Evolutionary conservation across 495 filamentous ascomycete species (phyloP).

Genomic region (Penicillium samsonianum): DNA sequence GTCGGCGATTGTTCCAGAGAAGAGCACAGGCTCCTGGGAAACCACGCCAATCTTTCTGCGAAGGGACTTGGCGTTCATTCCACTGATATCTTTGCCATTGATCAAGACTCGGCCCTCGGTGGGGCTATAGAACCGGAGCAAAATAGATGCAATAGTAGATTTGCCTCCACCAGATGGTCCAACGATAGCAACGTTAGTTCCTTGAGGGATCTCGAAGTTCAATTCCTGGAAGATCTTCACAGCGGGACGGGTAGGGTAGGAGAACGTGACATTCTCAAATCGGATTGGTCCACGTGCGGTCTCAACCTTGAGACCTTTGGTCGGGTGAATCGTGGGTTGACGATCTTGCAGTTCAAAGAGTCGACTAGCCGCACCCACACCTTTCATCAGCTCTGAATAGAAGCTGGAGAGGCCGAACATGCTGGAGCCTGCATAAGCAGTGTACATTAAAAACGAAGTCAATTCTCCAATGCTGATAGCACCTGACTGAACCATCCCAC

Average conservation of each 20-base stretch:
- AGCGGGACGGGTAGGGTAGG: conserved; percentile 87
- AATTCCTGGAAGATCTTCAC: conserved; percentile 89
- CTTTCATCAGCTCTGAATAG: conserved; percentile 98
- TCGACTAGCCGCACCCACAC: conserved; percentile 90
- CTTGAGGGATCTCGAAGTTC: conserved; percentile 86
- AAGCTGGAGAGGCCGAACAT: conserved; percentile 93
- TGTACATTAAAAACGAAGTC: conserved; percentile 98
- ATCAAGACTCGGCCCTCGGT: conserved; percentile 77
- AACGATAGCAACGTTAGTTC: conserved; percentile 93
- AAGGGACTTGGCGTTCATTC: conserved; percentile 93
- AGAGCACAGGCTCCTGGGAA: conserved; percentile 91
- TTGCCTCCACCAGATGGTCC: conserved; percentile 95
- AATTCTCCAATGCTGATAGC: conserved; percentile 87
- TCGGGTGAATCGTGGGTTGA: conserved; percentile 80
- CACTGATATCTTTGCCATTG: conserved; percentile 77
- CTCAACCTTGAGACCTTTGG: conserved; percentile 70
- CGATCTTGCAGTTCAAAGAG: conserved; percentile 96
- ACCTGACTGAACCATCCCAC: conserved; percentile 82
- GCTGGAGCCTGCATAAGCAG: conserved; percentile 86
- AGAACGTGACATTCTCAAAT: conserved; percentile 82
- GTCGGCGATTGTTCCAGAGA: conserved; percentile 93
- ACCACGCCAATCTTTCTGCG: conserved; percentile 93
- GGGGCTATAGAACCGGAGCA: conserved; percentile 89
- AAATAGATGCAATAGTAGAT: conserved; percentile 84
- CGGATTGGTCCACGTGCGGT: conserved; percentile 85